Evolutionary conservation across 331 rosid genomes (phyloP).

Genomic region (Cydonia oblonga): DNA sequence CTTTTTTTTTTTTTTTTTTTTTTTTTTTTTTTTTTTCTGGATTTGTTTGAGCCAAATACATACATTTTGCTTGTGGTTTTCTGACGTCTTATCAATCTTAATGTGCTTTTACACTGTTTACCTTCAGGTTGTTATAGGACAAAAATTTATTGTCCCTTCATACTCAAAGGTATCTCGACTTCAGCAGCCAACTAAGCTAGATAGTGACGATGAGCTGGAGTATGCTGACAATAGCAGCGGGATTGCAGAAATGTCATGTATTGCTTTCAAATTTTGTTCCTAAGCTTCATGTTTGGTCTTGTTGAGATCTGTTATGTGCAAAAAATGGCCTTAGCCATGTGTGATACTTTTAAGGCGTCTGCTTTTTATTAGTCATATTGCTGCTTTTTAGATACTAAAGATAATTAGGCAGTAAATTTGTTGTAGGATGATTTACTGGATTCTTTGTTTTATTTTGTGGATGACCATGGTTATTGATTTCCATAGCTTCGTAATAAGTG

Average conservation of each 20-base stretch:
- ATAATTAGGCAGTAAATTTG: neutral
- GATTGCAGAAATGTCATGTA: constrained; percentile 31
- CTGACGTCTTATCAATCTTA: constrained; percentile 6
- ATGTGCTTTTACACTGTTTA: constrained; percentile 13
- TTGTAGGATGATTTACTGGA: neutral
- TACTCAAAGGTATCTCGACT: constrained; percentile 76
- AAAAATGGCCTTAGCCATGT: neutral
- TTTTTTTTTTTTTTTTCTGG: neutral
- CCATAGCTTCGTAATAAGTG: neutral
- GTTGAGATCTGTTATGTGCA: constrained; percentile 1
- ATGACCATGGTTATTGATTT: neutral
- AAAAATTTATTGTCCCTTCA: constrained; percentile 64
- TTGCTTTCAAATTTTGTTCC: neutral
- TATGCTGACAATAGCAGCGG: constrained; percentile 85
- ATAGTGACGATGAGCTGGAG: constrained; percentile 97
- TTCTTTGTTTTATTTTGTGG: neutral
- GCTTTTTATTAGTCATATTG: neutral
- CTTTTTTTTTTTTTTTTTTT: too few relatives aligned
- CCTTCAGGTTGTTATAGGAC: constrained; percentile 75
- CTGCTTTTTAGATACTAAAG: neutral
- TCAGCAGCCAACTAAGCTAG: constrained; percentile 78
- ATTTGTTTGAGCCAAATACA: neutral
- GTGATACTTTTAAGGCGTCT: neutral
- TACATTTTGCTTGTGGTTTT: constrained; percentile 1
- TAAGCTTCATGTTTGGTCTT: neutral